Conservation (phyloP, 192 early-diverging fungal species). For the Podila minutissima region DNA sequence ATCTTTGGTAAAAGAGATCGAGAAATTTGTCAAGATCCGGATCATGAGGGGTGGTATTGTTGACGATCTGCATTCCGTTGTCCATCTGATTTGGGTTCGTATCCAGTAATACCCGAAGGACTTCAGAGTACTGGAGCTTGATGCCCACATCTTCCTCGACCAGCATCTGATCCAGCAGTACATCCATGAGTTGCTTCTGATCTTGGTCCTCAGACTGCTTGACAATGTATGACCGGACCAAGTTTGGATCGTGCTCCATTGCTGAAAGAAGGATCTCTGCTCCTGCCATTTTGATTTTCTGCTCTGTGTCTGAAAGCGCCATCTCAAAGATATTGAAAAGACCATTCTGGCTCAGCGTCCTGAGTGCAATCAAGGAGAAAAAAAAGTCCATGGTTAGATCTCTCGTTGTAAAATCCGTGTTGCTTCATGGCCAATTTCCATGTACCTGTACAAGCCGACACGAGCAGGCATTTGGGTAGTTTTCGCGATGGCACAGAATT, state of each 20-base stretch:
- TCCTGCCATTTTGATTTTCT: slow-evolving; percentile 66
- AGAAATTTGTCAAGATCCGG: slow-evolving; percentile 81
- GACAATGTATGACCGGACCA: slow-evolving; percentile 74
- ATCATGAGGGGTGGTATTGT: slow-evolving; percentile 42
- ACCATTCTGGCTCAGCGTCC: slow-evolving; percentile 79
- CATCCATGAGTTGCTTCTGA: slow-evolving; percentile 65
- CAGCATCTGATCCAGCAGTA: slow-evolving; percentile 71
- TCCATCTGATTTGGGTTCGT: slow-evolving; percentile 49
- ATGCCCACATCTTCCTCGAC: slow-evolving; percentile 68
- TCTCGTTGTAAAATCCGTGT: neutral
- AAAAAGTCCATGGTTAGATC: slow-evolving; percentile 1
- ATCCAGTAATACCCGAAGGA: slow-evolving; percentile 82
- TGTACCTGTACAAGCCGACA: slow-evolving; percentile 71
- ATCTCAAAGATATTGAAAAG: slow-evolving; percentile 82
- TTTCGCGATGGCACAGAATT: slow-evolving; percentile 82
- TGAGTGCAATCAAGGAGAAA: slow-evolving; percentile 22
- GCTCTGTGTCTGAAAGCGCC: slow-evolving; percentile 67
- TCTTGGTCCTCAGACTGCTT: slow-evolving; percentile 43
- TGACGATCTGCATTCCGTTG: slow-evolving; percentile 36
- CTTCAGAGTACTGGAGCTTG: slow-evolving; percentile 76
- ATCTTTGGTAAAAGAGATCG: slow-evolving; percentile 78
- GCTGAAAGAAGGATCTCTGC: slow-evolving; percentile 75
- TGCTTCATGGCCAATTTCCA: neutral
- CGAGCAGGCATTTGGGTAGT: slow-evolving; percentile 70
- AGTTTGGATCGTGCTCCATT: slow-evolving; percentile 79